phyloP scores from a whole-genome alignment of 805 yeast species.

The Wickerhamiella sorbophila region DNA sequence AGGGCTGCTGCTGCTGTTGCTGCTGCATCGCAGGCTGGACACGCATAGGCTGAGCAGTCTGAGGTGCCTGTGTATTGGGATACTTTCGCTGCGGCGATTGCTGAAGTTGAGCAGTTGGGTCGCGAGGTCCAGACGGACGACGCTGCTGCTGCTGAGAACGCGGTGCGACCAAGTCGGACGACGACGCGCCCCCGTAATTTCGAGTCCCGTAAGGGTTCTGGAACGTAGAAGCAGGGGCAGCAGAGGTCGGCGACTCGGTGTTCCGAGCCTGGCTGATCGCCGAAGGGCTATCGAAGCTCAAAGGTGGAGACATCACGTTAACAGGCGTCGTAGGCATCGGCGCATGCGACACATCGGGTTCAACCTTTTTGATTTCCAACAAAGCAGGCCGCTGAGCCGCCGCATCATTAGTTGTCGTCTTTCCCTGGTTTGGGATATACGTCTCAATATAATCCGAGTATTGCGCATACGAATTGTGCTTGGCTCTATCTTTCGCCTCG shows the following conservation, averaged over 20 bases:
- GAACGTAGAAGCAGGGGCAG: not conserved
- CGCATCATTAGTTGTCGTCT: not conserved
- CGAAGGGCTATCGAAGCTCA: not conserved
- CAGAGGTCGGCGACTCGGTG: slow-evolving; percentile 1
- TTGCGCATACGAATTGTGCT: slow-evolving; percentile 18
- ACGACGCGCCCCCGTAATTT: not conserved
- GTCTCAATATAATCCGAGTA: slow-evolving; percentile 20
- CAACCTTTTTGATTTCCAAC: not conserved
- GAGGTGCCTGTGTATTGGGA: not conserved
- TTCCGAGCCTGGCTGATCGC: not conserved
- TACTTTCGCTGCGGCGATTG: not conserved
- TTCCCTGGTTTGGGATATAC: slow-evolving; percentile 10
- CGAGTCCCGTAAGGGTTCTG: not conserved
- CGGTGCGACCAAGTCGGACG: not conserved
- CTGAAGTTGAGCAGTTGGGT: slow-evolving; percentile 1
- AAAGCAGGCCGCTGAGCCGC: not conserved
- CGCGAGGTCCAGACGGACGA: slow-evolving; percentile 2
- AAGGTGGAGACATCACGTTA: not conserved
- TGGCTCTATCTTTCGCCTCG: slow-evolving; percentile 1
- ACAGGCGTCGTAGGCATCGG: not conserved
- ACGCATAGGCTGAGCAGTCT: too few species aligned
- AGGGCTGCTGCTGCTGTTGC: too few species aligned
- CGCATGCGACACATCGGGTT: not conserved
- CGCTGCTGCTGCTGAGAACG: not conserved
- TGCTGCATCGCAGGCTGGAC: too few species aligned